Percentiles rank a stretch among this genome's conserved stretches.
These are phyloP conservation scores for Phanerochaete carnosa DNA, from an alignment of 768 basidiomycete genomes.

Conservation along the genomic window DNA sequence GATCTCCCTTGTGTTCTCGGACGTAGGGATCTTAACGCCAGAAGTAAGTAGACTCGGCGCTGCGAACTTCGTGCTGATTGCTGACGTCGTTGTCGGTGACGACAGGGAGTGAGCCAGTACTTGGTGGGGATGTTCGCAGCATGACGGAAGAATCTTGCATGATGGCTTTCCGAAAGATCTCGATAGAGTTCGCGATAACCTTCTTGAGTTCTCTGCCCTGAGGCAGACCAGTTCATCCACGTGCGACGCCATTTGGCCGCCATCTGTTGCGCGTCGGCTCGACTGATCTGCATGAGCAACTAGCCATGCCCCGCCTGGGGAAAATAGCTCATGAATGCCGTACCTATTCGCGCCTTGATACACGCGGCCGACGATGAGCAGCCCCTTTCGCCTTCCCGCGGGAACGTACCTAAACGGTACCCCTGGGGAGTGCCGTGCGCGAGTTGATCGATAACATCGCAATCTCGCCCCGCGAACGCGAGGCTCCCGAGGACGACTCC, in stretches of 20 bases:
- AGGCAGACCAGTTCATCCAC: constrained; percentile 11
- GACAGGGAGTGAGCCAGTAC: constrained; percentile 86
- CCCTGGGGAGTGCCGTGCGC: constrained; percentile 1
- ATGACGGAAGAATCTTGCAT: constrained; percentile 29
- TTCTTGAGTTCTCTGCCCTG: constrained; percentile 16
- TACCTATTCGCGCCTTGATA: not conserved
- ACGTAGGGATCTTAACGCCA: constrained; percentile 89
- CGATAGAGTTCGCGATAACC: constrained; percentile 39
- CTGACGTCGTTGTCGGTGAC: not conserved
- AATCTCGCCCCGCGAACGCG: constrained; percentile 2
- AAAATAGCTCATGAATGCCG: not conserved
- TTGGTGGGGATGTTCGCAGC: constrained; percentile 93
- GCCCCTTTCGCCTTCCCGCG: not conserved
- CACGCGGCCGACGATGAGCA: not conserved
- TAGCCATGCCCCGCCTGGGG: not conserved
- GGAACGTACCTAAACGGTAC: not conserved
- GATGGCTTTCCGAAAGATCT: constrained; percentile 18
- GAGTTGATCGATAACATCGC: constrained; percentile 15
- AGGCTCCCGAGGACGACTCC: not conserved
- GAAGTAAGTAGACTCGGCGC: constrained; percentile 24
- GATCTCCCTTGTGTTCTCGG: constrained; percentile 91
- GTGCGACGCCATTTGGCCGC: constrained; percentile 4
- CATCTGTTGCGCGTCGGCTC: not conserved
- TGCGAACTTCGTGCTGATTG: constrained; percentile 3
- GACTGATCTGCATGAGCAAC: constrained; percentile 3